phyloP scores from a whole-genome alignment of 1,284 basidiomycete genomes.

The Ustilago shanxiensis region DNA sequence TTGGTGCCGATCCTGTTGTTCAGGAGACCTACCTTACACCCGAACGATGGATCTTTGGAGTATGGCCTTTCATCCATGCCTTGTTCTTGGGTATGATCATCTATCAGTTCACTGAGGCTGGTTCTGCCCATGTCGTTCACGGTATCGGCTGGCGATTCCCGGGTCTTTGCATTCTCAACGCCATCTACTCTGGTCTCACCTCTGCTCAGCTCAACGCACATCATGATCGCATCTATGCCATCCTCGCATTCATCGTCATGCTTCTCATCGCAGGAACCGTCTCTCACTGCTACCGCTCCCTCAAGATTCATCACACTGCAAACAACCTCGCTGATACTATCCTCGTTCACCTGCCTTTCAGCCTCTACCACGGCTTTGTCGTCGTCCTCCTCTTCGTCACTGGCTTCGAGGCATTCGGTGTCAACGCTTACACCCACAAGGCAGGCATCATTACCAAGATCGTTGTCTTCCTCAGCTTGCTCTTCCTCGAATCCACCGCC shows the following conservation, averaged over 20 bases:
- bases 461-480: slow-evolving; percentile 85
- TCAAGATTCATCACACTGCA: slow-evolving; percentile 84
- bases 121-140: slow-evolving; percentile 84
- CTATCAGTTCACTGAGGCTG: slow-evolving; percentile 73
- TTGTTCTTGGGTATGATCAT: slow-evolving; percentile 79
- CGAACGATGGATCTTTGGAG: slow-evolving; percentile 85
- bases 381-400: slow-evolving; percentile 89
- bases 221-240: slow-evolving; percentile 77
- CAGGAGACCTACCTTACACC: slow-evolving; percentile 89
- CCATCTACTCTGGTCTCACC: slow-evolving; percentile 82
- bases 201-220: slow-evolving; percentile 47
- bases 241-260: slow-evolving; percentile 84
- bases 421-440: slow-evolving; percentile 76
- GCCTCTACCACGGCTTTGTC: slow-evolving; percentile 88
- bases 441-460: slow-evolving; percentile 92
- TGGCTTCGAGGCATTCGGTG: slow-evolving; percentile 90
- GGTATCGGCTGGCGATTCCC: slow-evolving; percentile 90
- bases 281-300: slow-evolving; percentile 90
- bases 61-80: slow-evolving; percentile 83
- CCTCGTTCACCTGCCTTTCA: slow-evolving; percentile 72
- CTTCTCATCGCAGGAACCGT: slow-evolving; percentile 85
- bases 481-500: slow-evolving; percentile 91
- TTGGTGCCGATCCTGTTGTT: slow-evolving; percentile 25
- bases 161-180: slow-evolving; percentile 83
- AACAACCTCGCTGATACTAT: slow-evolving; percentile 74